Base-by-base conservation (phyloP, 2,329 filamentous ascomycete species). In the Fusarium penzigii region DNA sequence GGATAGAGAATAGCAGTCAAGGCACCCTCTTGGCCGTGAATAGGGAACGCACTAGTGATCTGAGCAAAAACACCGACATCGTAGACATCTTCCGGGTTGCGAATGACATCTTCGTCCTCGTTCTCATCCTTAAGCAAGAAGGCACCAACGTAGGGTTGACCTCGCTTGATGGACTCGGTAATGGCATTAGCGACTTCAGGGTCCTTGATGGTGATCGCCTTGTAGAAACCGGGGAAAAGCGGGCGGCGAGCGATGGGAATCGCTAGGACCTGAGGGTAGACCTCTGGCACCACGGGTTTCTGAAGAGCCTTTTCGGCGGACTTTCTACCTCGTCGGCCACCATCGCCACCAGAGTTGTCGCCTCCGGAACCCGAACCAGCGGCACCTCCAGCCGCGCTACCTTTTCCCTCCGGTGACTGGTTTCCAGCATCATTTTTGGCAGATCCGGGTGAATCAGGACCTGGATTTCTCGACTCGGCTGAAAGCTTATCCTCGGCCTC, bases 111-210 rank as follows among this genome's bases (percentile, higher is more conserved):
- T 68, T 91, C 90, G 69, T 97, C 94, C 57, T 90, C 89, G 57
- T 91, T 89, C 68, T 97, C 93, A 68, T 99, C 92, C 73, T 97
- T 97, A 78, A 97, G 92, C 66, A 99, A 73, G 74, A 99, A 99
- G 3, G 92, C 93, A 57, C 94, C 94, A 39, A 99, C 91, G 66
- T 99, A 99, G 20, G 93, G 95, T 72, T 99, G 95, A 1, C 94
- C 94, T 47, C 93, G 83, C 79, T 96, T 96, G 70, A 97, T 90
- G 81, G 96, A 94, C 69, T 99, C 95, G 52, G 92, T 89, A 61
- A 99, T 96, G 17, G 94, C 94, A 39, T 87, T 86, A 13, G 92
- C 89, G 36, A 99, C 94, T 63, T 94, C 89, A 16, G 89, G 90
- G 67, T 99, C 92, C 68, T 90, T 88, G 62, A 99, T 96, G 4